Base-by-base conservation (phyloP, 2,329 filamentous ascomycete species). In the Trichoderma atrobrunneum region DNA sequence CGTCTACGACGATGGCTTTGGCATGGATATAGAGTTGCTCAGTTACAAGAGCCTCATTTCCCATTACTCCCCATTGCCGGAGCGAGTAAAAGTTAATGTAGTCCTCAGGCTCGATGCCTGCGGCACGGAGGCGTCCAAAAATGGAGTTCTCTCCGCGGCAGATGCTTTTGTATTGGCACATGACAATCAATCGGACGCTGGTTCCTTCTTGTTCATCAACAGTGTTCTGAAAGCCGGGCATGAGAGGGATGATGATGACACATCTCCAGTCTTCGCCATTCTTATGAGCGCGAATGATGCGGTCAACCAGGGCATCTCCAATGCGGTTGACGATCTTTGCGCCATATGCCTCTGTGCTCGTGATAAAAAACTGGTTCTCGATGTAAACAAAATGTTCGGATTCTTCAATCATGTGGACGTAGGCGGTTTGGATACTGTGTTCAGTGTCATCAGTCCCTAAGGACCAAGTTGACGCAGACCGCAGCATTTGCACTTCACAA, bases 1-100 rank as follows among this genome's bases (percentile, higher is more conserved):
- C 96, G 80, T 99, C 96, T 5, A 97, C 95, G 71, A 99, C 88
- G 86, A 98, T 98, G 75, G 92, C 92, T 83, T 99, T 99, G 73
- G 96, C 96, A 78, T 99, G 96, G 72, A 99, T 98, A 79, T 99
- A 99, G 12, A 99, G 88, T 82, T 98, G 96, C 80, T 99, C 96
- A 0, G 96, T 98, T 4, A 96, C 94, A 48, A 98, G 84, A 72
- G 90, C 89, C 75, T 96, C 93, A 74, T 91, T 91, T 36, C 93
- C 93, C 79, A 99, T 94, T 80, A 92, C 92, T 26, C 95, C 96
- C 95, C 95, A 98, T 70, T 95, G 90, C 72, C 96, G 89, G 74
- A 99, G 85, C 75, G 94, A 95, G 82, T 94, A 98, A 85, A 99
- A 99, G 75, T 93, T 90, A 72, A 99, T 97, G 78, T 97, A 98